These are phyloP conservation scores for Fusarium sp. DNA, from an alignment of 2,329 filamentous ascomycete genomes.

Conservation along the genomic window DNA sequence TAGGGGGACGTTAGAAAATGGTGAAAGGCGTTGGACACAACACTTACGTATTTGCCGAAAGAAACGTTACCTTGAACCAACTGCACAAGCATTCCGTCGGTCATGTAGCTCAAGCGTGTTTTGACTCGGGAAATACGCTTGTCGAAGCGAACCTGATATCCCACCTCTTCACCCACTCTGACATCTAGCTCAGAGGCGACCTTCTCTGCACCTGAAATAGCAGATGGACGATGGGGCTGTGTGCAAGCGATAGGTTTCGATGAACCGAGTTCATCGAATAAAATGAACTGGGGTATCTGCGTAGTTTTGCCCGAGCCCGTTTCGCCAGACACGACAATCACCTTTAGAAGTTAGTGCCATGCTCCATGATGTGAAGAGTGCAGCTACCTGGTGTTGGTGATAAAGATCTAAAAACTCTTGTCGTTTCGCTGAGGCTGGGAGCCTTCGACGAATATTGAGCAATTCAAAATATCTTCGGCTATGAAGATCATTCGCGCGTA, in stretches of 20 bases:
- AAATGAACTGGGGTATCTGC: constrained; percentile 20
- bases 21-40: not conserved
- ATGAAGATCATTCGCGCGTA: not conserved
- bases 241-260: not conserved
- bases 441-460: not conserved
- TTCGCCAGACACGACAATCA: constrained; percentile 20
- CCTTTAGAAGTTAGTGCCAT: not conserved
- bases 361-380: not conserved
- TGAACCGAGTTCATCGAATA: not conserved
- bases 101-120: constrained; percentile 25
- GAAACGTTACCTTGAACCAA: not conserved
- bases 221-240: constrained; percentile 86
- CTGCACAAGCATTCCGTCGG: constrained; percentile 12
- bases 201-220: constrained; percentile 90
- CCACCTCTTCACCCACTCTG: constrained; percentile 84
- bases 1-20: not conserved
- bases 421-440: not conserved
- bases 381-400: not conserved
- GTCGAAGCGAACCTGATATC: constrained; percentile 87
- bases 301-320: constrained; percentile 34
- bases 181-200: constrained; percentile 89
- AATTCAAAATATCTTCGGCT: not conserved
- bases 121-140: constrained; percentile 47
- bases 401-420: not conserved
- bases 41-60: not conserved